Evolutionary conservation across 495 filamentous ascomycete species (phyloP).

Genomic region (Xylaria venustula): DNA sequence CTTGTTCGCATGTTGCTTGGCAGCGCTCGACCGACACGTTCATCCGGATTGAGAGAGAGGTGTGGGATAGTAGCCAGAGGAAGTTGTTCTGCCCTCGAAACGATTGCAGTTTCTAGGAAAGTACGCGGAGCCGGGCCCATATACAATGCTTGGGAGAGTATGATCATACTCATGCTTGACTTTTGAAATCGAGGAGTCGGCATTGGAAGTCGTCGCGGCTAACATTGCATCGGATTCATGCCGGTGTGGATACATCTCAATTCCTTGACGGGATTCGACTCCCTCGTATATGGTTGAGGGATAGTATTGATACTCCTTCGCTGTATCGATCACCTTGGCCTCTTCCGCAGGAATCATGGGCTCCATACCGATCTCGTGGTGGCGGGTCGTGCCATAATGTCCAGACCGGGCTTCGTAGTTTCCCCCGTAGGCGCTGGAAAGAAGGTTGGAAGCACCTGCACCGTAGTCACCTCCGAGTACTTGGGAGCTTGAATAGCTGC

Average conservation of each 20-base stretch:
- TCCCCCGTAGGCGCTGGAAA: constrained; percentile 24
- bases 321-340: constrained; percentile 40
- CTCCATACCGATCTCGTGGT: constrained; percentile 43
- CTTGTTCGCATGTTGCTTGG: background rate
- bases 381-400: constrained; percentile 41
- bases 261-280: constrained; percentile 35
- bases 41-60: constrained; percentile 31
- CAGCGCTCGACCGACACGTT: background rate
- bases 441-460: constrained; percentile 32
- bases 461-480: constrained; percentile 40
- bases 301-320: constrained; percentile 50
- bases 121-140: constrained; percentile 31
- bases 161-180: constrained; percentile 46
- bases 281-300: constrained; percentile 44
- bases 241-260: constrained; percentile 44
- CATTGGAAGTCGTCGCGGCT: constrained; percentile 17
- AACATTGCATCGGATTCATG: constrained; percentile 35
- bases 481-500: constrained; percentile 36
- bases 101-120: constrained; percentile 38
- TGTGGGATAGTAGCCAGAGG: constrained; percentile 46
- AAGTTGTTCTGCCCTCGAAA: constrained; percentile 46
- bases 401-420: constrained; percentile 38
- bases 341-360: constrained; percentile 44
- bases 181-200: constrained; percentile 25
- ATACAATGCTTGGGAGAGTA: constrained; percentile 42